Conservation (phyloP, 805 yeast species). For the Candida glaebosa region DNA sequence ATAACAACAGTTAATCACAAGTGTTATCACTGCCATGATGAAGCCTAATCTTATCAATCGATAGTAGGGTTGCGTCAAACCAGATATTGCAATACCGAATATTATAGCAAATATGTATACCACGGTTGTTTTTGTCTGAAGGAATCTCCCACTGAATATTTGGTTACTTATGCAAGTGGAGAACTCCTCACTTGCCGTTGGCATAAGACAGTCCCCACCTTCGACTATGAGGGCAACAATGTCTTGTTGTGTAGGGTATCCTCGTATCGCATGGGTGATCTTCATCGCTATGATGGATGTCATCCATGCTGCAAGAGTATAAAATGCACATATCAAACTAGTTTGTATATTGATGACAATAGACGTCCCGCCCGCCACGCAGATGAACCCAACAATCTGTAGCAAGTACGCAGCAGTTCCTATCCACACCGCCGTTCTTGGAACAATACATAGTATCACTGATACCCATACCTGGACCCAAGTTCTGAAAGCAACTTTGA, state of each 20-base stretch:
- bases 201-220: constrained; percentile 21
- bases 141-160: constrained; percentile 24
- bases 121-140: constrained; percentile 20
- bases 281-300: constrained; percentile 19
- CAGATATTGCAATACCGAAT: constrained; percentile 20
- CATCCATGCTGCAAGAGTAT: constrained; percentile 20
- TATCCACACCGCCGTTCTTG: constrained; percentile 22
- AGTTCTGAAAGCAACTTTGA: constrained; percentile 21
- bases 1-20: constrained; percentile 22
- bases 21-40: constrained; percentile 20
- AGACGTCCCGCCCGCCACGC: constrained; percentile 25
- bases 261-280: constrained; percentile 22
- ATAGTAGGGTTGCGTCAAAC: constrained; percentile 16
- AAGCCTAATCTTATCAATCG: constrained; percentile 17
- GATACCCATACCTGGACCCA: constrained; percentile 27
- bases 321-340: constrained; percentile 15
- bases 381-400: constrained; percentile 25
- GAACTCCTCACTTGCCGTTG: not conserved
- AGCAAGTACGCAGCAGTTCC: constrained; percentile 27
- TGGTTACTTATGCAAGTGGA: constrained; percentile 18
- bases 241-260: constrained; percentile 19
- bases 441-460: constrained; percentile 22
- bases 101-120: constrained; percentile 21
- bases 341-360: constrained; percentile 15
- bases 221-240: constrained; percentile 15